These are phyloP conservation scores for Thielaviopsis ethacetica DNA, from an alignment of 2,329 filamentous ascomycete species.

Conservation along the genomic window DNA sequence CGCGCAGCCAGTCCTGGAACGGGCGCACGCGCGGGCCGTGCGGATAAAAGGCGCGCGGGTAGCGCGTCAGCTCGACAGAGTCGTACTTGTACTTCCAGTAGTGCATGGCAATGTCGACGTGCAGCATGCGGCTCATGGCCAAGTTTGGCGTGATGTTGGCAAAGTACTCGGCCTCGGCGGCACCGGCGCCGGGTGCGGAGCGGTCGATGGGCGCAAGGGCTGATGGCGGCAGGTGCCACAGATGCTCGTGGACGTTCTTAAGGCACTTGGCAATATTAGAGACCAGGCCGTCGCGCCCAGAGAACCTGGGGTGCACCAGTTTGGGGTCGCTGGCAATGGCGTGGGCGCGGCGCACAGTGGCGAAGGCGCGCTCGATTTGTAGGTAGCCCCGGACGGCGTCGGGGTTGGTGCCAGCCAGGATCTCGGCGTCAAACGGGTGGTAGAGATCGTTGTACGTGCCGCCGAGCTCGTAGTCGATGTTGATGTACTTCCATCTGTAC, in stretches of 20 bases:
- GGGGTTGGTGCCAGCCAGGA: not conserved
- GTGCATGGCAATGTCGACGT: not conserved
- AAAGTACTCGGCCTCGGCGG: not conserved
- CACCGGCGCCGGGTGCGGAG: no score
- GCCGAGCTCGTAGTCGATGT: not conserved
- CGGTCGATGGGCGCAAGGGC: not conserved
- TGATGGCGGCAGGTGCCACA: not conserved
- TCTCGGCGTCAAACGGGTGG: conserved; percentile 1
- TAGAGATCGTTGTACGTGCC: conserved; percentile 2
- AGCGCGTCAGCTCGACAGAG: not conserved
- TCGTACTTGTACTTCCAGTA: conserved; percentile 3
- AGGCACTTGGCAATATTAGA: not conserved
- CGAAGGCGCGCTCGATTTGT: not conserved
- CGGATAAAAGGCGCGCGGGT: not conserved
- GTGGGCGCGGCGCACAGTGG: not conserved
- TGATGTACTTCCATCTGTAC: not conserved
- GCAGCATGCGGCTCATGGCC: not conserved
- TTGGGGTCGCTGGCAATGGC: not conserved
- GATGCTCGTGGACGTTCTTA: not conserved
- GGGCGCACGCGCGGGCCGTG: not conserved
- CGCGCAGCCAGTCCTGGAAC: not conserved
- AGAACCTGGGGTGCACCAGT: not conserved
- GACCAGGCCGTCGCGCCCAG: not conserved
- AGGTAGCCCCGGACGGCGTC: not conserved
- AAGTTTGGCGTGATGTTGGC: not conserved